Base-by-base conservation (phyloP, 345 rosid species). In the Populus nigra region DNA sequence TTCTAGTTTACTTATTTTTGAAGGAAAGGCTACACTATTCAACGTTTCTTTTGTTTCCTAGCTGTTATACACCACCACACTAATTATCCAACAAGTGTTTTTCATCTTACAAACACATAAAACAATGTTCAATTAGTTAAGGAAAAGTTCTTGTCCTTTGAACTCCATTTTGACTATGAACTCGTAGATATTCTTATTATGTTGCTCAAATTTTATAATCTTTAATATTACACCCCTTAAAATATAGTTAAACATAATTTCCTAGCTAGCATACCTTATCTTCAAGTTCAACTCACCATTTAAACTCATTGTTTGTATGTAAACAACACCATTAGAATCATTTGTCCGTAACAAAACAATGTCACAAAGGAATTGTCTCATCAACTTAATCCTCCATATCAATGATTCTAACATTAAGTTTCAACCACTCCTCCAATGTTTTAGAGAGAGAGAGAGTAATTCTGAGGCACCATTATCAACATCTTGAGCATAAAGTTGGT, bases 41-140 rank as follows among this genome's bases (percentile, higher is more conserved):
- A 89, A 53, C 93, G 89, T 91, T 68, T 93, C 96, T 82, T 91
- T 91, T 65, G 96, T 91, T 83, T 91, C 92, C 85, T 88, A 90
- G 69, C 96, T 91, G 27, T 27, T 27, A 27, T 27, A 91, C 49
- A 91, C 96, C 74, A 87, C 96, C 73, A 87, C 91, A 4, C 93
- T 90, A 69, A 90, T 81, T 55, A 91, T 79, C 91, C 90, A 89
- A 53, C 84, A 86, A 6, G 91, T 88, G 81, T 90, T 91, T 86
- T 88, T 90, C 86, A 91, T 80, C 87, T 89, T 89, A 83, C 93
- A 90, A 75, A 93, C 92, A 8, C 92, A 88, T 86, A 91, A 80
- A 73, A 90, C 84, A 77, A 89, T 89, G 79, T 91, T 90, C 38
- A 92, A 90, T 81, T 90, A 93, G 79, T 87, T 86, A 63, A 91